Percentiles rank a stretch among this genome's conserved stretches.
phyloP scores from a whole-genome alignment of 352 stramenopile species.

The Pythium vanterpoolii region DNA sequence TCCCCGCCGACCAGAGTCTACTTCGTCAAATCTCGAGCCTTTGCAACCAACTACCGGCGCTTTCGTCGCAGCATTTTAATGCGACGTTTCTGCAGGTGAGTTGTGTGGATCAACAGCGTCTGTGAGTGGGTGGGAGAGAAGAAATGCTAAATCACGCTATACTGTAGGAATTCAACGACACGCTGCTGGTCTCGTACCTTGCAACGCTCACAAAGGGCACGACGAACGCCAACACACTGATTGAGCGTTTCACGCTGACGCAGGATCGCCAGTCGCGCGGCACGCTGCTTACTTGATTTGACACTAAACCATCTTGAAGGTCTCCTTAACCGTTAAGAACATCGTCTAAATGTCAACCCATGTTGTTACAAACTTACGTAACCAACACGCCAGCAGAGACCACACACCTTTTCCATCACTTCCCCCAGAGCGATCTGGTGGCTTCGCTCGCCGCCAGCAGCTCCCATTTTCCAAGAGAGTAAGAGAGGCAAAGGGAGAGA shows the following conservation, averaged over 20 bases:
- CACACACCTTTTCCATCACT: conserved; percentile 12
- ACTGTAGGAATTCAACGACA: conserved; percentile 78
- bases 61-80: conserved; percentile 75
- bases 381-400: conserved; percentile 6
- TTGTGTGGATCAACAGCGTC: background rate
- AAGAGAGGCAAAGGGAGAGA: background rate
- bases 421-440: background rate
- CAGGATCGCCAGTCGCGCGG: conserved; percentile 69
- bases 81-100: conserved; percentile 58
- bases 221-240: conserved; percentile 71
- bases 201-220: conserved; percentile 81
- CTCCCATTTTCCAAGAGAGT: background rate
- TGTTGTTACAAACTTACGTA: conserved; percentile 4
- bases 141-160: background rate
- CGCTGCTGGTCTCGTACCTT: conserved; percentile 78
- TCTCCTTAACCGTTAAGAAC: conserved; percentile 2
- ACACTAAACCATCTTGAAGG: background rate
- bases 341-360: conserved; percentile 2
- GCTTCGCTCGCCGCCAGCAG: background rate
- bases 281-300: conserved; percentile 24
- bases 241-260: conserved; percentile 72
- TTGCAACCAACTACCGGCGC: conserved; percentile 79
- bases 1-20: conserved; percentile 72
- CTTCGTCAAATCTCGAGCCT: conserved; percentile 85
- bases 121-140: background rate